Evolutionary conservation across 202 grass and related monocot genomes (phyloP), one percentile per base, ranked within the genome.

Genomic region (Dendrocalamus latiflorus): DNA sequence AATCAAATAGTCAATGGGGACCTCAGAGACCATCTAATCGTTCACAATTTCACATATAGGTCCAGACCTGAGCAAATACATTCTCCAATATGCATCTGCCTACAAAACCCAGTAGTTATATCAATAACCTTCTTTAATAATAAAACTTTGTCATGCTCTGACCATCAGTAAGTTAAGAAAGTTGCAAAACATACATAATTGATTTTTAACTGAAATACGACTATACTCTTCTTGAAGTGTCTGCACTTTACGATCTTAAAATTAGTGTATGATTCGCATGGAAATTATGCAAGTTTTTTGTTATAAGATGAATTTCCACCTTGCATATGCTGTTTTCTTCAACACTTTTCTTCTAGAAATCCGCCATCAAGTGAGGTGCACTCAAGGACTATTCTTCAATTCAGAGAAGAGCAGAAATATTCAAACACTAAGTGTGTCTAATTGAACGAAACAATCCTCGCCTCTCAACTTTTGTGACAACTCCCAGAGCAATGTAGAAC

Each of bases 381-480:
- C 18, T 74, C 63, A 82, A 70, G 24, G 10, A 56, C 37, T 15
- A 20, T n/a, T 55, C 26, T 75, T 78, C 15, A 37, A 71, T 30
- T 72, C 56, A 73, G 63, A 74, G 20, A 84, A 74, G 13, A 86
- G 43, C 15, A 71, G 58, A n/a, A 82, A 74, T 89, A 69, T 65
- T 63, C 30, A 42, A 70, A 4, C 25, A 34, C 30, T 36, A 76
- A 58, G 1, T 55, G 12, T 45, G 28, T 70, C 53, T 39, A 61
- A n/a, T 9, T 78, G 59, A 51, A 74, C 70, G 50, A 51, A 71
- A 62, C 36, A 77, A 57, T 65, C 43, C 38, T 70, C 61, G 15
- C 64, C 61, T 47, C 25, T 82, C 67, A 82, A 74, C 51, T 59
- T 92, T 5, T 0, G 49, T 75, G 87, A 77, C 60, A 87, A 68